Percentiles rank a stretch among this genome's conserved stretches.
Evolutionary conservation across 345 rosid species (phyloP).

Genomic region (Hibiscus trionum): DNA sequence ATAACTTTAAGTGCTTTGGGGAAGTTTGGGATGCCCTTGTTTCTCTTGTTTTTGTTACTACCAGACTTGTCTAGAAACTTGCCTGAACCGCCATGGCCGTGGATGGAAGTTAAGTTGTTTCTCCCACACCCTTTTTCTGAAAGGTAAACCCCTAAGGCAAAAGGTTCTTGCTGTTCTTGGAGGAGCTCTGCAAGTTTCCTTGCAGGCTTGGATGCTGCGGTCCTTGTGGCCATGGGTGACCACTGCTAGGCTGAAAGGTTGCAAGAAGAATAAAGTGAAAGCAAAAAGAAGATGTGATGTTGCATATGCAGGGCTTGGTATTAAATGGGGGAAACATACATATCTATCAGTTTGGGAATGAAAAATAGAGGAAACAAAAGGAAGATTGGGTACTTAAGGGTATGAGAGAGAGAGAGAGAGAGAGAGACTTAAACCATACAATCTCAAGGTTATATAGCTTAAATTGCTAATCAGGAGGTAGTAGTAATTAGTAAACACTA

Average conservation of each 20-base stretch:
- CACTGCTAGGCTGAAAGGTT: not conserved
- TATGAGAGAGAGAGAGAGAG: slow-evolving; percentile 1
- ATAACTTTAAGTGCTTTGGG: slow-evolving; percentile 26
- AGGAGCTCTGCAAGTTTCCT: not conserved
- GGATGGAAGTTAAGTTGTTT: slow-evolving; percentile 4
- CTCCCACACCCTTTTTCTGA: not conserved
- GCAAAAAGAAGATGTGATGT: slow-evolving; percentile 4
- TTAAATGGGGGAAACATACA: slow-evolving; percentile 24
- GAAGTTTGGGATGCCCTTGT: slow-evolving; percentile 13
- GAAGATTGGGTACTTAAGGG: slow-evolving; percentile 19
- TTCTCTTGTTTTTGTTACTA: slow-evolving; percentile 4
- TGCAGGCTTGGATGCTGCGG: not conserved
- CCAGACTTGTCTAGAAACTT: slow-evolving; percentile 12
- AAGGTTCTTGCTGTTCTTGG: not conserved
- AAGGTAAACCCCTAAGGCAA: not conserved
- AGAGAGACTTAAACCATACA: not conserved
- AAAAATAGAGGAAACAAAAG: slow-evolving; percentile 4
- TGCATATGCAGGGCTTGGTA: slow-evolving; percentile 1
- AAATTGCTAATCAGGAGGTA: not conserved
- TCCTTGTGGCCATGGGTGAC: not conserved
- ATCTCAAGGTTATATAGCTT: not conserved
- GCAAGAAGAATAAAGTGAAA: not conserved
- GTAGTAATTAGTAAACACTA: not conserved
- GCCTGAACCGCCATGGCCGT: slow-evolving; percentile 1
- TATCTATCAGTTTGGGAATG: slow-evolving; percentile 29